phyloP scores from a whole-genome alignment of 768 basidiomycete species.

The Lactarius psammicola region DNA sequence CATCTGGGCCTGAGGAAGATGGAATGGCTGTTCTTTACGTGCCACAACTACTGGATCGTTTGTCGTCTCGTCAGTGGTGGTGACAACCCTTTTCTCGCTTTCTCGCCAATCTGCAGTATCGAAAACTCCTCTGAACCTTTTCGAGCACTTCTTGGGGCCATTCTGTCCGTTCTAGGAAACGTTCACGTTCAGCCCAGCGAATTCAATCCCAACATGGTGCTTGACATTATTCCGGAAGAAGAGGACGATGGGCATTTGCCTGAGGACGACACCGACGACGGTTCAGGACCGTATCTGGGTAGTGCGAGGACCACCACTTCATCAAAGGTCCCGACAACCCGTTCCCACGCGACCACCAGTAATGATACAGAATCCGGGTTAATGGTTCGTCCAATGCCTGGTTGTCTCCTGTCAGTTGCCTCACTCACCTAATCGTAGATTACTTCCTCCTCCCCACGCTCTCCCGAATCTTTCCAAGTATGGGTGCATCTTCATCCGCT shows the following conservation, averaged over 20 bases:
- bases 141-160: slow-evolving; percentile 4
- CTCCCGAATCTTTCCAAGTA: slow-evolving; percentile 2
- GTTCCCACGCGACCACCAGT: not conserved
- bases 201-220: not conserved
- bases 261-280: not conserved
- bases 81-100: not conserved
- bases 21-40: slow-evolving; percentile 5
- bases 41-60: slow-evolving; percentile 5
- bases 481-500: not conserved
- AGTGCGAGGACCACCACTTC: no score
- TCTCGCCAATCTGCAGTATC: not conserved
- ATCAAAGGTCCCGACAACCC: not conserved
- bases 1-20: not conserved
- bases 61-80: not conserved
- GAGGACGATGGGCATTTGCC: not conserved
- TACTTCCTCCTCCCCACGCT: not conserved
- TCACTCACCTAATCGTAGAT: not conserved
- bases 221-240: not conserved
- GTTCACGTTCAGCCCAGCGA: not conserved
- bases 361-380: no score
- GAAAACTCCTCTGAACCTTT: not conserved
- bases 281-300: not conserved
- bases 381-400: no score
- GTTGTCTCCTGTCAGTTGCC: not conserved
- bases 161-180: not conserved